phyloP scores from a whole-genome alignment of 331 rosid genomes.

The Quercus phellos region DNA sequence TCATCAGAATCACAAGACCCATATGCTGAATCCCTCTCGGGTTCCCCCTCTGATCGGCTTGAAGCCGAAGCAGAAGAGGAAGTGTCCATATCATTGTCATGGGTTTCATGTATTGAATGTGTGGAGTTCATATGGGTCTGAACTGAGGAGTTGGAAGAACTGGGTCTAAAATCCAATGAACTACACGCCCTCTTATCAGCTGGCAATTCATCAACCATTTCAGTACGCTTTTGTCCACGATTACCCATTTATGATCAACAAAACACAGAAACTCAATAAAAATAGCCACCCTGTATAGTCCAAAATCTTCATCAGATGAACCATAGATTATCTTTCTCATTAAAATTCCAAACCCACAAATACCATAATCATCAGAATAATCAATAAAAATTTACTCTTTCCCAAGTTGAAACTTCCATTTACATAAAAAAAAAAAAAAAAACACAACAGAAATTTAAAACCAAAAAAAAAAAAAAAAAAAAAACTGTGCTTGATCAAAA shows the following conservation, averaged over 20 bases:
- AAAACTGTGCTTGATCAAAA: neutral
- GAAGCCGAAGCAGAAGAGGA: slow-evolving; percentile 87
- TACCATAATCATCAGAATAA: neutral
- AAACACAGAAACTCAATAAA: slow-evolving; percentile 22
- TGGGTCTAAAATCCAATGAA: slow-evolving; percentile 80
- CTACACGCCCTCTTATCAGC: slow-evolving; percentile 85
- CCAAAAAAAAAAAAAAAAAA: neutral
- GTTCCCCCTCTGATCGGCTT: slow-evolving; percentile 79
- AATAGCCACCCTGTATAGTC: slow-evolving; percentile 27
- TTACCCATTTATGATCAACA: slow-evolving; percentile 53
- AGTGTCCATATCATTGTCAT: slow-evolving; percentile 86
- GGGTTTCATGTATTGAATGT: slow-evolving; percentile 41
- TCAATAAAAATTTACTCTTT: neutral
- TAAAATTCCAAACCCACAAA: slow-evolving; percentile 7
- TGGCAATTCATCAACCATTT: slow-evolving; percentile 72
- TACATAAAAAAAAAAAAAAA: neutral
- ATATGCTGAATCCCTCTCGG: slow-evolving; percentile 75
- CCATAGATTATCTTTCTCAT: slow-evolving; percentile 7
- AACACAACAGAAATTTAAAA: neutral
- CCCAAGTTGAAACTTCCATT: neutral
- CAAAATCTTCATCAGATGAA: slow-evolving; percentile 16
- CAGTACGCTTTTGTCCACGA: slow-evolving; percentile 86
- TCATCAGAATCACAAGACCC: slow-evolving; percentile 97
- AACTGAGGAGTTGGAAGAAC: slow-evolving; percentile 64
- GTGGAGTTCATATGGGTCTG: slow-evolving; percentile 49